Base-by-base conservation (phyloP, 2,329 filamentous ascomycete genomes). In the Fusarium equiseti region DNA sequence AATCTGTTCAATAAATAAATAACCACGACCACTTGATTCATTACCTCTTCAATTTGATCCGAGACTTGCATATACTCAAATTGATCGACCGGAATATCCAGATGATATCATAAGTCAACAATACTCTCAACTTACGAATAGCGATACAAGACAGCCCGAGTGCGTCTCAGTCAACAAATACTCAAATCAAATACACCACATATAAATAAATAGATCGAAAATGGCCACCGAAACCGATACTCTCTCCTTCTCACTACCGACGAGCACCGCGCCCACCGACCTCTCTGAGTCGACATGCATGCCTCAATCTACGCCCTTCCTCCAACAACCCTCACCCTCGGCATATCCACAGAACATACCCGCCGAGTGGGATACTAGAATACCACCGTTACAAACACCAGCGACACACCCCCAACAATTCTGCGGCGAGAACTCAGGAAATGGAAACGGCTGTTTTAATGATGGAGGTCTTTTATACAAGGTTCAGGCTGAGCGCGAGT, bases 191-290 rank as follows among this genome's bases (percentile, higher is more conserved):
- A 46, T 38, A 48, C 45, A 64, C n/a, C 50, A 49, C 20, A 32
- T 32, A 13, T 24, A 63, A 24, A 42, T n/a, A 9, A 22, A 57
- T 8, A 35, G 6, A 49, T 24, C 46, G 50, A 66, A 50, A 68
- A 79, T 79, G 77, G 70, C 75, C 20, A 79, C 77, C 71, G 76
- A 79, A 42, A 79, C 77, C 38, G 77, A 79, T 40, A 78, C 77
- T 15, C 49, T 78, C 35, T 78, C 77, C 7, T 63, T 78, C 42
- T 79, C 76, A 49, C 61, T 79, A 29, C 77, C 76, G 18, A 76
- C 78, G 12, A 77, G 77, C 40, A 79, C 78, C 18, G 76, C 75
- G 26, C 74, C 78, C 22, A 78, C 78, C 44, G 77, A 79, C 26
- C 59, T 77, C 59, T 69, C 75, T 40, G 74, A 75, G 54, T 76